These are phyloP conservation scores for Aspergillus neotritici DNA, from an alignment of 2,329 filamentous ascomycete genomes.

Conservation along the genomic window DNA sequence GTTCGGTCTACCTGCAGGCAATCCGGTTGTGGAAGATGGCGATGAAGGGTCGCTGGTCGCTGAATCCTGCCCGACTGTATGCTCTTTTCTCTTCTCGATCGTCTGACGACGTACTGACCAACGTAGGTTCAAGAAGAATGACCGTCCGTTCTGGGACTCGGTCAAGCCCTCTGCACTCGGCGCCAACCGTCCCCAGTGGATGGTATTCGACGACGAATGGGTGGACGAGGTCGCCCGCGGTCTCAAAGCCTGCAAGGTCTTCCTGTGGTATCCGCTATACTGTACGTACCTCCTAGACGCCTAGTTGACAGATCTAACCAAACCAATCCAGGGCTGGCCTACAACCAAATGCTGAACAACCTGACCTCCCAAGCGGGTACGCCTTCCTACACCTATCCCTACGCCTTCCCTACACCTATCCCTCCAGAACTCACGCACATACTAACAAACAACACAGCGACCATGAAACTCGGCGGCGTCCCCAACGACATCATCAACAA, in stretches of 20 bases:
- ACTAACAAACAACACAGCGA: constrained; percentile 19
- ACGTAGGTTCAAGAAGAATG: constrained; percentile 13
- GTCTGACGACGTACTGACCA: neutral
- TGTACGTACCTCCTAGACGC: constrained; percentile 22
- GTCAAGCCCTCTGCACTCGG: constrained; percentile 31
- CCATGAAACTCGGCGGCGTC: constrained; percentile 48
- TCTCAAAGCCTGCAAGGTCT: constrained; percentile 64
- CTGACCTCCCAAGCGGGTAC: constrained; percentile 48
- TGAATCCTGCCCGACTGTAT: constrained; percentile 56
- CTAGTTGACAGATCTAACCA: neutral
- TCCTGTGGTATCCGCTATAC: constrained; percentile 53
- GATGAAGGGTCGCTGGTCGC: constrained; percentile 58
- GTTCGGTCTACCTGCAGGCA: constrained; percentile 66
- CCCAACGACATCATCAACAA: constrained; percentile 54
- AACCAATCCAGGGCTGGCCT: constrained; percentile 35
- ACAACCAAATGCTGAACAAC: constrained; percentile 53
- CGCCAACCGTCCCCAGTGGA: constrained; percentile 36
- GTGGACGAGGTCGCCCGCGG: constrained; percentile 72
- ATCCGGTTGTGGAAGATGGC: constrained; percentile 56
- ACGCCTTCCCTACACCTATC: no score
- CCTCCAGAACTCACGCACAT: no score
- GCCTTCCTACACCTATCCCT: no score
- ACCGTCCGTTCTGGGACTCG: constrained; percentile 19
- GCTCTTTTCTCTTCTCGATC: constrained; percentile 2
- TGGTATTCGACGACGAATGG: constrained; percentile 79